These are phyloP conservation scores for Orbilia oligospora DNA, from an alignment of 2,329 filamentous ascomycete species.

Conservation along the genomic window DNA sequence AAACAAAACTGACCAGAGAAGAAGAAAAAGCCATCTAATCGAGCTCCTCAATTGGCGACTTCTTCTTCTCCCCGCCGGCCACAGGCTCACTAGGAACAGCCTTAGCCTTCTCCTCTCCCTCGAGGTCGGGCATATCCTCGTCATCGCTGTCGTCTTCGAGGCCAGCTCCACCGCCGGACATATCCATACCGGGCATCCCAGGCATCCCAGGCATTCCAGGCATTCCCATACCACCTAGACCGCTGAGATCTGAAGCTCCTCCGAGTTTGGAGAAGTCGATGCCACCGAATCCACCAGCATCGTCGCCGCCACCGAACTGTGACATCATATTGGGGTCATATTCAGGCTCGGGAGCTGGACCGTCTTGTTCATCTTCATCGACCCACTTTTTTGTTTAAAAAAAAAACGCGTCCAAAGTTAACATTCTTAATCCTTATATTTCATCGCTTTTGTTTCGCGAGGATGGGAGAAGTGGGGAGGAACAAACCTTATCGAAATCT, in stretches of 20 bases:
- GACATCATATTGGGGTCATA: constrained; percentile 67
- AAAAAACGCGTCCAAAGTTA: constrained; percentile 10
- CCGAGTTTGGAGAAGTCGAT: constrained; percentile 96
- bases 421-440: constrained; percentile 41
- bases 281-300: constrained; percentile 71
- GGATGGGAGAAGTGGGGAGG: neutral
- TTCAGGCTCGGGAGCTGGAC: constrained; percentile 78
- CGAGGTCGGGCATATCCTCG: constrained; percentile 65
- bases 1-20: constrained; percentile 3
- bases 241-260: constrained; percentile 71
- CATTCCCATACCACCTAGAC: constrained; percentile 67
- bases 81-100: constrained; percentile 46
- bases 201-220: too few relatives aligned
- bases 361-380: constrained; percentile 98
- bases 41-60: constrained; percentile 41
- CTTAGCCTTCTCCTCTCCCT: constrained; percentile 57
- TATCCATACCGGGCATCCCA: constrained; percentile 62
- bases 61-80: constrained; percentile 35
- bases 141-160: constrained; percentile 62
- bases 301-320: constrained; percentile 67
- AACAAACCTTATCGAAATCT: constrained; percentile 90
- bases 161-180: constrained; percentile 35
- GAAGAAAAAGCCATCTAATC: constrained; percentile 23
- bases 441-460: constrained; percentile 63
- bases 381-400: constrained; percentile 82